These are phyloP conservation scores for Leccinellum rugosiceps DNA, from an alignment of 768 basidiomycete genomes.

Conservation along the genomic window DNA sequence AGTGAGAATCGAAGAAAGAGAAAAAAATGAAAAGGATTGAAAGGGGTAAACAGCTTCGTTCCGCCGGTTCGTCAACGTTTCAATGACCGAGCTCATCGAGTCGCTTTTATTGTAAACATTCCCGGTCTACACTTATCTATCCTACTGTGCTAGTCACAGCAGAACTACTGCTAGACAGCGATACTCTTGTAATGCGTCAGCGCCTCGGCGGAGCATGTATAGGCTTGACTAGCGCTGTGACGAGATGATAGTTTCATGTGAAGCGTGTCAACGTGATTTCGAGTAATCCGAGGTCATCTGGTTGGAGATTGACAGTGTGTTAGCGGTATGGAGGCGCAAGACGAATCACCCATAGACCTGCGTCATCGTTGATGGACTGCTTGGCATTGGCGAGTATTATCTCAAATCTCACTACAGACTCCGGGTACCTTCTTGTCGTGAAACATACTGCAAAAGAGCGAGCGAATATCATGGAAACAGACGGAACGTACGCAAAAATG, in stretches of 20 bases:
- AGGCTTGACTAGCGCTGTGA: no score
- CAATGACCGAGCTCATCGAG: background rate
- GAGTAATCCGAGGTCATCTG: slow-evolving; percentile 90
- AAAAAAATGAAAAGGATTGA: background rate
- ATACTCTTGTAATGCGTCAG: no score
- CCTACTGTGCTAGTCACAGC: background rate
- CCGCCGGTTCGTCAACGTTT: background rate
- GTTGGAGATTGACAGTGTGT: slow-evolving; percentile 90
- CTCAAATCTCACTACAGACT: slow-evolving; percentile 85
- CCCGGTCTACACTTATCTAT: background rate
- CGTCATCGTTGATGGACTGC: no score
- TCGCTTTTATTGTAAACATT: background rate
- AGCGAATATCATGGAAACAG: background rate
- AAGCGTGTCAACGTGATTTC: slow-evolving; percentile 88
- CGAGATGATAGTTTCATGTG: slow-evolving; percentile 69
- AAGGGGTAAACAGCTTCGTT: background rate
- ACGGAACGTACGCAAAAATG: slow-evolving; percentile 69
- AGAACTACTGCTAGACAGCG: no score
- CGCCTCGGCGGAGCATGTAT: no score
- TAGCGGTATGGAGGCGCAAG: slow-evolving; percentile 50
- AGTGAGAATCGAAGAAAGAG: background rate
- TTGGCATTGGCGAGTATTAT: slow-evolving; percentile 83
- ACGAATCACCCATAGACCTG: slow-evolving; percentile 42
- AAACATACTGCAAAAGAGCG: slow-evolving; percentile 68
- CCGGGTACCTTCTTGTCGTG: slow-evolving; percentile 93